Base-by-base conservation (phyloP, 768 basidiomycete species). In the Leucosporidium scottii region DNA sequence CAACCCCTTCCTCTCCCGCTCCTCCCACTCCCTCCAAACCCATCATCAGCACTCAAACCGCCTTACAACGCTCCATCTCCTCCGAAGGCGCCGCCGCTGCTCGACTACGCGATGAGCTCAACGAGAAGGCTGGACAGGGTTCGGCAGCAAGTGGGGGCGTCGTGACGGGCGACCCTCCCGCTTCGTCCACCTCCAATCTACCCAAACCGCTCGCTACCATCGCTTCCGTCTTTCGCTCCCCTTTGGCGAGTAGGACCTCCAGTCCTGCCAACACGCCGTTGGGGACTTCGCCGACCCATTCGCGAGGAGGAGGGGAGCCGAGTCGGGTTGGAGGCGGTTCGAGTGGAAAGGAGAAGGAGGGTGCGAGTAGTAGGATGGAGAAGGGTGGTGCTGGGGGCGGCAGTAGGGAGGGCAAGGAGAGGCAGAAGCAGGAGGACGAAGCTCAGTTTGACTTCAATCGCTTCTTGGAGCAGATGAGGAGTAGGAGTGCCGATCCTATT, bases 401-500 rank as follows among this genome's bases (percentile, higher is more conserved):
- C 2, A 27, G 50, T 51, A 27, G 50, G 25, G 50, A 51, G 21
- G 50, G 21, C 23, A 23, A 23, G 50, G 23, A 23, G 50, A 51
- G 23, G 50, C 21, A 51, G 50, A 44, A 30, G 54, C 30, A 23
- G 28, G 47, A 21, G 48, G 69, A 51, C 48, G 71, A 61, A 25
- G 31, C 65, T 17, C 27, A 66, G 53, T 98, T 97, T 73, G 94
- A 98, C 78, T 98, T 97, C 77, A 92, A 94, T 76, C 86, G 82
- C 58, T 99, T 99, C 78, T 79, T 98, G 70, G 91, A 93, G 77
- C 93, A 99, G 79, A 91, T 99, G 85, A 90, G 94, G 79, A 79
- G 82, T 51, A 87, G 86, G 75, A 81, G 84, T 59, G 92, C 94
- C 2, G 96, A 99, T 64, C 90, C 93, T 9, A 88, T 98, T 27